Evolutionary conservation across 306 rosid species (phyloP).

Genomic region (Canavalia gladiata): DNA sequence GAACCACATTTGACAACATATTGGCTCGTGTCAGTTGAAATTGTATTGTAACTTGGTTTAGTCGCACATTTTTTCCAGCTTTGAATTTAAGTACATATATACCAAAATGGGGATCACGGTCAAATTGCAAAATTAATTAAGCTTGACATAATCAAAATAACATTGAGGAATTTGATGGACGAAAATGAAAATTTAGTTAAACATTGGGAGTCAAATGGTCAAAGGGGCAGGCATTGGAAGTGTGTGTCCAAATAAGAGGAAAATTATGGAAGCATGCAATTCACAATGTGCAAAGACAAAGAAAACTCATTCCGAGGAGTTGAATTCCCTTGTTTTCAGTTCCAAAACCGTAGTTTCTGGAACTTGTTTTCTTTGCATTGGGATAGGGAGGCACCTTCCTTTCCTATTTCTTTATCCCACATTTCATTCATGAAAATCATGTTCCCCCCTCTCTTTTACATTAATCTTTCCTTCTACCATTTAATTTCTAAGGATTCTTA

Average conservation of each 20-base stretch:
- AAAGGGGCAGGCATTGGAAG: slow-evolving; percentile 57
- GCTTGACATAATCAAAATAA: slow-evolving; percentile 21
- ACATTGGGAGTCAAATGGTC: slow-evolving; percentile 51
- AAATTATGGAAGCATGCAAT: slow-evolving; percentile 28
- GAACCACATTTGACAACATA: background rate
- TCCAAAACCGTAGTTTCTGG: slow-evolving; percentile 55
- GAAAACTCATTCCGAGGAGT: slow-evolving; percentile 58
- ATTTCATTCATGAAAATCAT: background rate
- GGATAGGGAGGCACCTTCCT: slow-evolving; percentile 53
- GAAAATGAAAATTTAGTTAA: background rate
- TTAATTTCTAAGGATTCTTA: no score
- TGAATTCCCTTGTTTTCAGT: slow-evolving; percentile 59
- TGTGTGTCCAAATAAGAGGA: slow-evolving; percentile 42
- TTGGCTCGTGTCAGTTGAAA: background rate
- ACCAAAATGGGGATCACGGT: background rate
- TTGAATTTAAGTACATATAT: slow-evolving; percentile 1
- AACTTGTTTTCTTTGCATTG: slow-evolving; percentile 54
- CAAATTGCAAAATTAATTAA: slow-evolving; percentile 22
- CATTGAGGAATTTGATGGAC: background rate
- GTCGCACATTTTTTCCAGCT: background rate
- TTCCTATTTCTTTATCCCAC: slow-evolving; percentile 8
- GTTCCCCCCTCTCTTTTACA: background rate
- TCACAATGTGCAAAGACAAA: slow-evolving; percentile 45
- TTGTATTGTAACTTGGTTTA: background rate
- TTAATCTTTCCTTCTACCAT: background rate